A percentile compares a stretch with the other conserved stretches of the same genome.
phyloP scores from a whole-genome alignment of 768 basidiomycete genomes.

The Boletus edulis region DNA sequence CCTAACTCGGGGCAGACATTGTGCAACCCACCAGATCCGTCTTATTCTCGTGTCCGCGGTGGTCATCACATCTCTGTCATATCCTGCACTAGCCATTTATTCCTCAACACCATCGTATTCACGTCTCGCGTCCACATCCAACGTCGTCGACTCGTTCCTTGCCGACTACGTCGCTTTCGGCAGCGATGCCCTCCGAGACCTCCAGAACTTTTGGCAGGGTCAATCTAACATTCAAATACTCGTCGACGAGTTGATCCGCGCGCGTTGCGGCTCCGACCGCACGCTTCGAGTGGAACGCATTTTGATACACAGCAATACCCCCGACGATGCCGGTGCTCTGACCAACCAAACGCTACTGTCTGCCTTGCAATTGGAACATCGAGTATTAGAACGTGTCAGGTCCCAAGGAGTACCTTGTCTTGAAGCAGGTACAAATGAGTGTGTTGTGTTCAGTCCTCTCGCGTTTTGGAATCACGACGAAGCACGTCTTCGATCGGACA shows the following conservation, averaged over 20 bases:
- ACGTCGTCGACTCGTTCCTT: conserved; percentile 62
- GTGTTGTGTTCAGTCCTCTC: conserved; percentile 71
- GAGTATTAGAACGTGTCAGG: conserved; percentile 45
- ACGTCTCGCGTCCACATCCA: conserved; percentile 47
- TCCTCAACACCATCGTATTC: conserved; percentile 69
- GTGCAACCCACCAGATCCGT: conserved; percentile 86
- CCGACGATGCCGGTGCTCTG: conserved; percentile 48
- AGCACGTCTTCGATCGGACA: conserved; percentile 48
- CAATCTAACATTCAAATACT: conserved; percentile 60
- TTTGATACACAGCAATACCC: conserved; percentile 54
- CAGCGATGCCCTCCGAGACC: conserved; percentile 56
- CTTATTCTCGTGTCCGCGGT: conserved; percentile 85
- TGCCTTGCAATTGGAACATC: conserved; percentile 61
- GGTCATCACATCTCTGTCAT: conserved; percentile 86
- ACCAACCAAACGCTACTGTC: conserved; percentile 61
- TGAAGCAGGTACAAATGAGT: conserved; percentile 48
- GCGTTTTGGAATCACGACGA: conserved; percentile 73
- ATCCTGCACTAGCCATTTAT: conserved; percentile 86
- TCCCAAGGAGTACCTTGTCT: conserved; percentile 52
- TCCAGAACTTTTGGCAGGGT: conserved; percentile 70
- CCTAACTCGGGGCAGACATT: conserved; percentile 54
- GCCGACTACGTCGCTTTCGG: conserved; percentile 51
- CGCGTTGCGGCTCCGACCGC: conserved; percentile 65
- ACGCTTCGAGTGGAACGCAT: conserved; percentile 78
- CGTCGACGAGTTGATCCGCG: conserved; percentile 68